Base-by-base conservation (phyloP, 164 flowering plant species). In the Piper longum region DNA sequence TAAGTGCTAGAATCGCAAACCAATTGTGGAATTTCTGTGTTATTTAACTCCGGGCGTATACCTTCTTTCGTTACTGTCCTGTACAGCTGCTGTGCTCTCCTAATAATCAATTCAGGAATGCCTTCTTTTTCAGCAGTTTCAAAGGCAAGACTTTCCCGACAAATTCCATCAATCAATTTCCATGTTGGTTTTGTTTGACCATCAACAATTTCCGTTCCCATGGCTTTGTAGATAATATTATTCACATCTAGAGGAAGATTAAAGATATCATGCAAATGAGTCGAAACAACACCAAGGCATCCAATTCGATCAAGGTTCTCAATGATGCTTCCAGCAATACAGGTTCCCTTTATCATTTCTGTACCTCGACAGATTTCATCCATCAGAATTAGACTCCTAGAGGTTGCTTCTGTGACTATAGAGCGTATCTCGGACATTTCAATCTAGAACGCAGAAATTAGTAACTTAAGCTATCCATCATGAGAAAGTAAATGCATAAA, bases 281-380 rank as follows among this genome's bases (percentile, higher is more conserved):
- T 93, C 43, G 99, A 93, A 57, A 93, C 81, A 63, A 93, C 78
- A 41, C 99, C 99, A 60, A 93, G 77, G 73, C 99, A 93, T 69
- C 91, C 89, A 76, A 82, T 77, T 19, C 66, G 66, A 66, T 90
- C 97, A 61, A 93, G 87, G 71, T 82, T 78, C 69, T 93, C 99
- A 57, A 88, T 60, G 43, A 93, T 79, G 79, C 96, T 86, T 56
- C 96, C 99, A 41, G 99, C 99, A 76, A 93, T 41, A 97, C 99
- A 76, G 88, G 88, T 67, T 95, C 99, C 99, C 61, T 93, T 93
- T 8, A 85, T 87, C 64, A 96, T 90, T 76, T 93, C 99, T 17
- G 97, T 93, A 65, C 99, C 99, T 64, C 99, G 83, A 67, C 99
- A 93, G 54, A 93, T 93, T 82, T 93, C 99, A 77, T 93, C 97